Percentiles rank a stretch among this genome's conserved stretches.
These are phyloP conservation scores for Nyctanthes arbortristis DNA, from an alignment of 257 asterid species.

Conservation along the genomic window DNA sequence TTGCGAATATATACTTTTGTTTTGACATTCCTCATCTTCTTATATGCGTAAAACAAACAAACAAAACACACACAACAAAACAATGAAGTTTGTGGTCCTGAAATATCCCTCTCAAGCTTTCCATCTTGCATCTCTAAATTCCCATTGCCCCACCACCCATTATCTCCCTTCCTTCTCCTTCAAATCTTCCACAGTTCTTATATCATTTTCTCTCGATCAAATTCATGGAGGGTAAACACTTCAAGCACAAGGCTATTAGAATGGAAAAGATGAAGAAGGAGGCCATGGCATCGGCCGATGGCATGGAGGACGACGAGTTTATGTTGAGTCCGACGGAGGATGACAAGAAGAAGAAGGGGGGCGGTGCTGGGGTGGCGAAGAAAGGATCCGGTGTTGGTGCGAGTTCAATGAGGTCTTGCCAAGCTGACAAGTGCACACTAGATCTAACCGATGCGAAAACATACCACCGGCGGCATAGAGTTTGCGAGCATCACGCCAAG, in stretches of 20 bases:
- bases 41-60: not conserved
- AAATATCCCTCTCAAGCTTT: slow-evolving; percentile 46
- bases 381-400: slow-evolving; percentile 26
- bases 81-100: slow-evolving; percentile 56
- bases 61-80: slow-evolving; percentile 8
- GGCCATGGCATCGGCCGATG: slow-evolving; percentile 8
- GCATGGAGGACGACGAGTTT: slow-evolving; percentile 32
- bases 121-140: slow-evolving; percentile 46
- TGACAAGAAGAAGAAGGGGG: slow-evolving; percentile 45
- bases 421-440: slow-evolving; percentile 58
- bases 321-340: slow-evolving; percentile 24
- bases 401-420: slow-evolving; percentile 51
- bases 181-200: slow-evolving; percentile 11
- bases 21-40: slow-evolving; percentile 22
- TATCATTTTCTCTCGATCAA: not conserved
- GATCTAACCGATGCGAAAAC: slow-evolving; percentile 59
- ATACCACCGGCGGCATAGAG: slow-evolving; percentile 71
- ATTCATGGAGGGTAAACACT: slow-evolving; percentile 23
- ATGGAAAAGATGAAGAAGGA: slow-evolving; percentile 32
- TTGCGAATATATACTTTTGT: slow-evolving; percentile 20
- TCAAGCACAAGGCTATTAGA: slow-evolving; percentile 11
- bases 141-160: slow-evolving; percentile 49
- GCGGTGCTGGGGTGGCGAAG: slow-evolving; percentile 21
- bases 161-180: slow-evolving; percentile 11
- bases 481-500: slow-evolving; percentile 68